Conservation (phyloP, 495 filamentous ascomycete species). For the Neohortaea acidophila region DNA sequence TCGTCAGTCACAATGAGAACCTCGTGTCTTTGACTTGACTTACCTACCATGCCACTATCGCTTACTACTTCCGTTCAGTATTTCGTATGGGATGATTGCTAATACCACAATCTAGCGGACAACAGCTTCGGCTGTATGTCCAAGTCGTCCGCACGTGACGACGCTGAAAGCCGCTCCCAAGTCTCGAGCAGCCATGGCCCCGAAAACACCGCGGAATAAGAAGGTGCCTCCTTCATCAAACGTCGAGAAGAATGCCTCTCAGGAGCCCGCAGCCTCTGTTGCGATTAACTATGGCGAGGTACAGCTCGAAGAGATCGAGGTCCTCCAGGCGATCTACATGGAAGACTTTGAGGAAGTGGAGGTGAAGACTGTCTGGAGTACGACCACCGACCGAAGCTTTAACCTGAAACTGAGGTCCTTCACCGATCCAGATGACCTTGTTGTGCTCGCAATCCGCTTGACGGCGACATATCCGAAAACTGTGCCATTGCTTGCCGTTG, state of each 20-base stretch:
- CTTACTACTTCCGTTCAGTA: too few relatives aligned
- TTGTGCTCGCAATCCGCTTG: slow-evolving; percentile 54
- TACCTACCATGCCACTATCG: too few relatives aligned
- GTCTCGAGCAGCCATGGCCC: slow-evolving; percentile 23
- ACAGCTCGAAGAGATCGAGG: slow-evolving; percentile 79
- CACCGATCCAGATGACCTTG: slow-evolving; percentile 47
- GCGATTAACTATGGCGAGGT: slow-evolving; percentile 54
- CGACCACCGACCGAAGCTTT: slow-evolving; percentile 61
- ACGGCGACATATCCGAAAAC: slow-evolving; percentile 91
- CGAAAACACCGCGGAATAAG: slow-evolving; percentile 24
- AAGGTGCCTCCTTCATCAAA: slow-evolving; percentile 5
- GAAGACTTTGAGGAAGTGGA: slow-evolving; percentile 73
- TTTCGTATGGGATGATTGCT: too few relatives aligned
- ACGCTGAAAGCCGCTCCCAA: slow-evolving; percentile 12
- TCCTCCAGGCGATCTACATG: slow-evolving; percentile 74
- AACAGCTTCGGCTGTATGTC: slow-evolving; percentile 30
- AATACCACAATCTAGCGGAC: too few relatives aligned
- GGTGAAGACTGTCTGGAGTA: slow-evolving; percentile 73
- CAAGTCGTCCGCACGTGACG: slow-evolving; percentile 17
- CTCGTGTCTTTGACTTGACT: too few relatives aligned
- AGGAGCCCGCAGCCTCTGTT: slow-evolving; percentile 3
- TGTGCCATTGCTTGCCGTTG: slow-evolving; percentile 55
- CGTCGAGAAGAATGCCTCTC: neutral
- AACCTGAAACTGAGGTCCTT: slow-evolving; percentile 60
- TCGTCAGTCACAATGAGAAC: too few relatives aligned